Base-by-base conservation (phyloP, 2,329 filamentous ascomycete genomes). In the Diplodia mutila region DNA sequence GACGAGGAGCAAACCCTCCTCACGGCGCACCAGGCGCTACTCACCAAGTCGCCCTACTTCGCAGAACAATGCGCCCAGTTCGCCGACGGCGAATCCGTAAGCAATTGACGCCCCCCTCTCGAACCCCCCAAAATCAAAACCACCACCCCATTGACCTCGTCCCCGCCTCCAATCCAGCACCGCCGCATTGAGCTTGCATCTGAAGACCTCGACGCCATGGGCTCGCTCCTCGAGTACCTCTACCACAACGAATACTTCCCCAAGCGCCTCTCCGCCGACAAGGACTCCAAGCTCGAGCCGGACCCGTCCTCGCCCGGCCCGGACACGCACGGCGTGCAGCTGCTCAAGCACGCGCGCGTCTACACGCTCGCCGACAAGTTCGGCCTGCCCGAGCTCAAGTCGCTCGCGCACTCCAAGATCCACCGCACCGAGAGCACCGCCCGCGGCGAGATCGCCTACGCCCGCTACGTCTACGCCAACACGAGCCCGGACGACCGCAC, bases 201-300 rank as follows among this genome's bases (percentile, higher is more conserved):
- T 70, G 90, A 92, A 72, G 86, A 92, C 72, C 79, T 91, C 54
- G 89, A 92, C 71, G 89, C 91, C 25, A 89, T 92, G 66, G 89
- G 90, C 69, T 92, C 89, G 77, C 92, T 94, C 73, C 86, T 95
- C 72, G 91, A 95, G 78, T 96, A 88, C 77, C 87, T 94, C 64
- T 96, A 96, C 80, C 94, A 91, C 1, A 87, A 87, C 76, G 91
- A 96, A 80, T 95, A 97, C 84, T 96, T 94, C 81, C 92, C 93
- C 63, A 79, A 78, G 12, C 80, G 82, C 65, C 79, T 85, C 23
- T 85, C 85, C 72, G 87, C 89, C 73, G 76, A 89, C 16, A 87
- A 87, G 65, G 85, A 89, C 73, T 89, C 88, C 52, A 81, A 85
- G 32, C 87, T 96, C 54, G 92, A 96, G 76, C 77, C 84, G 66